Conservation (phyloP, 305 asterid genomes). For the Rubia occidens region DNA sequence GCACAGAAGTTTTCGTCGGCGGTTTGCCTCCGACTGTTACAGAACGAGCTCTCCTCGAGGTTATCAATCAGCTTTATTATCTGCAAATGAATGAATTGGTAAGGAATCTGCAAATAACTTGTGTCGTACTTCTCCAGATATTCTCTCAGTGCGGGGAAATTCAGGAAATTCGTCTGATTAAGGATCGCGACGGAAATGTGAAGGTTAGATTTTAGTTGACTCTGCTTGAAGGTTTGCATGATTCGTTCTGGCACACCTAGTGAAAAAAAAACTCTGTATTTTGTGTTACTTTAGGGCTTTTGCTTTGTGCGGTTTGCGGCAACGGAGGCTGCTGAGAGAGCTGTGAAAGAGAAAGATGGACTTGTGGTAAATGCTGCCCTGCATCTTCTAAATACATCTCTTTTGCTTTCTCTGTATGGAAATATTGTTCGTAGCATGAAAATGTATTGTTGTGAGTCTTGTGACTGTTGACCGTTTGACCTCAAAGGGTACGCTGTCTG, state of each 20-base stretch:
- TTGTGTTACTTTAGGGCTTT: constrained; percentile 50
- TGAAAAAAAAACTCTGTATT: constrained; percentile 6
- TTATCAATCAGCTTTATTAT: constrained; percentile 19
- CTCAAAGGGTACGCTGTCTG: neutral
- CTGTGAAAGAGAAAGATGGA: constrained; percentile 72
- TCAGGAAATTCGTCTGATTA: constrained; percentile 54
- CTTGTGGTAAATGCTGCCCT: constrained; percentile 37
- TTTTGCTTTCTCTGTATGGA: neutral
- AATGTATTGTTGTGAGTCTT: neutral
- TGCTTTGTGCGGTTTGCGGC: constrained; percentile 77
- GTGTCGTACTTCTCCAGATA: constrained; percentile 35
- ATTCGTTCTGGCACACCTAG: neutral
- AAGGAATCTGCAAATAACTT: constrained; percentile 3
- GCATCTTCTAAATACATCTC: neutral
- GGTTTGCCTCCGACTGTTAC: constrained; percentile 55
- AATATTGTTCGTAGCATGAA: neutral
- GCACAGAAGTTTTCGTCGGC: constrained; percentile 76
- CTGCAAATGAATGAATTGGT: neutral
- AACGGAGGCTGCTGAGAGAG: constrained; percentile 75
- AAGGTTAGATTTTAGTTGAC: constrained; percentile 39
- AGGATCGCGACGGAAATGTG: constrained; percentile 47
- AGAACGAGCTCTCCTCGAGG: constrained; percentile 61
- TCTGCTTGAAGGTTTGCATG: neutral
- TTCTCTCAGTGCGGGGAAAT: constrained; percentile 72
- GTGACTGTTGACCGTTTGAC: neutral